Conservation (phyloP, 1,284 basidiomycete species). For the Nidula niveotomentosa region DNA sequence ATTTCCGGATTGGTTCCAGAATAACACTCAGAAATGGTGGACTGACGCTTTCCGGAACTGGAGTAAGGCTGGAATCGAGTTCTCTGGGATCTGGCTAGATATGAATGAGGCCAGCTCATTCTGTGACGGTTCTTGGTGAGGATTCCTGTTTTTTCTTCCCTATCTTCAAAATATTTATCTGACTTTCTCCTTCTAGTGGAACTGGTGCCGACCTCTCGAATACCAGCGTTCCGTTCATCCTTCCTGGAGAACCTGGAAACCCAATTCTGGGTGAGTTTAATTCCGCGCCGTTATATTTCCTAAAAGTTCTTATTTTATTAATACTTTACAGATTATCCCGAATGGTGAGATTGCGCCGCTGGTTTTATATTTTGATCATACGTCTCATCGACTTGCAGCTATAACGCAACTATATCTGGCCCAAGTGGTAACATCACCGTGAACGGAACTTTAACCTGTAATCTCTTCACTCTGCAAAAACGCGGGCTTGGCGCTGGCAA, state of each 20-base stretch:
- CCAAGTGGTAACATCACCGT: constrained; percentile 75
- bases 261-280: constrained; percentile 31
- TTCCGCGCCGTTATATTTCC: no score
- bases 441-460: constrained; percentile 62
- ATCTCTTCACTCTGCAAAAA: constrained; percentile 21
- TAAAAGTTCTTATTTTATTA: constrained; percentile 3
- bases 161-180: background rate
- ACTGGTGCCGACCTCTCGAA: constrained; percentile 52
- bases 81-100: constrained; percentile 76
- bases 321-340: constrained; percentile 45
- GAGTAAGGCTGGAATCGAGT: constrained; percentile 55
- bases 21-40: constrained; percentile 59
- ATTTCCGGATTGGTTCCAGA: constrained; percentile 72
- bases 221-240: constrained; percentile 41
- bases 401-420: constrained; percentile 61
- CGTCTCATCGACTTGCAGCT: constrained; percentile 34
- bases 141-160: no score
- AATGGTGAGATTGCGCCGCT: constrained; percentile 43
- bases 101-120: constrained; percentile 74
- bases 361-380: constrained; percentile 1
- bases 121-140: constrained; percentile 60
- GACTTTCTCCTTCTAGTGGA: constrained; percentile 33
- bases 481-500: constrained; percentile 47
- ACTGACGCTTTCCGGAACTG: constrained; percentile 60
- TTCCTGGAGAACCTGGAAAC: constrained; percentile 54